phyloP scores from a whole-genome alignment of 2,329 filamentous ascomycete species.

The Mariannaea elegans region DNA sequence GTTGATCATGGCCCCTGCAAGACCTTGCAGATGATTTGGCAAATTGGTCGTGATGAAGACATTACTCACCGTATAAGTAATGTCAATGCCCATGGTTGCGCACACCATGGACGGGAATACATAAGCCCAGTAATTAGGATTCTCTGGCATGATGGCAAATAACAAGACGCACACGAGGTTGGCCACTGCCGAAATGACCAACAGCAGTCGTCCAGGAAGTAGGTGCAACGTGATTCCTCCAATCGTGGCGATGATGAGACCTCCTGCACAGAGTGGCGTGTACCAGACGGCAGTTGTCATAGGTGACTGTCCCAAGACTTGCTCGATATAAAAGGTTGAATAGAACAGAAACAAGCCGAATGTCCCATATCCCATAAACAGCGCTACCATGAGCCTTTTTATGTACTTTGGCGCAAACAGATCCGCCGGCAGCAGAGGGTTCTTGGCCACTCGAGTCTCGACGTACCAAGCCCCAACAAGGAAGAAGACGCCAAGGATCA shows the following conservation, averaged over 20 bases:
- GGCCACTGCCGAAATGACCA: constrained; percentile 61
- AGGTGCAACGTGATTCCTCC: constrained; percentile 66
- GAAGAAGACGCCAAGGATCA: constrained; percentile 64
- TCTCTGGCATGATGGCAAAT: constrained; percentile 63
- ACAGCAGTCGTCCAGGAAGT: constrained; percentile 61
- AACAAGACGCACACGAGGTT: constrained; percentile 61
- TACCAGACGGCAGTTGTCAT: constrained; percentile 68
- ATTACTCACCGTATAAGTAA: constrained; percentile 72
- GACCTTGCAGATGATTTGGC: constrained; percentile 65
- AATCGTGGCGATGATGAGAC: constrained; percentile 62
- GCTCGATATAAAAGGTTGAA: constrained; percentile 68
- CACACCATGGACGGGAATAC: constrained; percentile 69
- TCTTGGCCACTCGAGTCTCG: constrained; percentile 67
- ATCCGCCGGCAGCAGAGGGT: constrained; percentile 69
- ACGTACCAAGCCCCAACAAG: constrained; percentile 66
- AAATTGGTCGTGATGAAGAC: constrained; percentile 73
- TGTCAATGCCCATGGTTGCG: constrained; percentile 71
- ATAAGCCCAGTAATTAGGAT: constrained; percentile 69
- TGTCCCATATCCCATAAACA: constrained; percentile 60
- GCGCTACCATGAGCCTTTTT: constrained; percentile 61
- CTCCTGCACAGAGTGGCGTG: constrained; percentile 66
- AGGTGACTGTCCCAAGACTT: constrained; percentile 60
- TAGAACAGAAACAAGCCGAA: constrained; percentile 73
- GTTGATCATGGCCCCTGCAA: constrained; percentile 72
- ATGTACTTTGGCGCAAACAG: constrained; percentile 68